Base-by-base conservation (phyloP, 2,329 filamentous ascomycete genomes). In the Aspergillus fumigatus region DNA sequence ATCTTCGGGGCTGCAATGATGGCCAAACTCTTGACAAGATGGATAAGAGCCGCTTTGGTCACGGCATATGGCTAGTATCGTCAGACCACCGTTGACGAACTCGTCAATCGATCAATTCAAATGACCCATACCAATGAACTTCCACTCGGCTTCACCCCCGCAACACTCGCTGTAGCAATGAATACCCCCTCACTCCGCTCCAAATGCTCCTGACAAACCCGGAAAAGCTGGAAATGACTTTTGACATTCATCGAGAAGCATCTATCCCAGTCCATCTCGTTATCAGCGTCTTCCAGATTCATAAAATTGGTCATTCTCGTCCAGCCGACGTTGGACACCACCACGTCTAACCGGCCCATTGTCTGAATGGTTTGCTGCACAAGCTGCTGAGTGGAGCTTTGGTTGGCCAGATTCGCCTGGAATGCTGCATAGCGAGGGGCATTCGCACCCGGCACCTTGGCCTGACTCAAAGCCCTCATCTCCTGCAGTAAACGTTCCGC, bases 161-260 rank as follows among this genome's bases (percentile, higher is more conserved):
- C 86, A 25, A 88, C 65, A 48, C 81, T 85, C 0, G 86, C 84
- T 0, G 86, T 88, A 1, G 81, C 84, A 60, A 89, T 80, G 61
- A 89, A 88, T 0, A 77, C 75, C 1, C 85, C 85, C 56, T 85
- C 80, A 0, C 75, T 75, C 57, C 80, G 76, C 3, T 86, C 84
- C 21, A 86, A 76, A 48, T 84, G 71, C 50, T 74, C 69, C 60
- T 78, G 80, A 1, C 80, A 78, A 1, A 83, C 82, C 55, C 84
- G 80, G 62, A 86, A 77, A 7, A 87, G 73, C 77, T 80, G 86
- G 32, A 87, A 67, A 64, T 87, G 84, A 5, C 77, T 78, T 70
- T 86, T 87, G 56, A 87, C 84, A 64, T 87, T 87, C 73, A 85
- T 80, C 48, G 80, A 79, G 63, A 83, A 86, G 59, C 80, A 82